Base-by-base conservation (phyloP, 805 yeast species). In the Candida parachauliodes region DNA sequence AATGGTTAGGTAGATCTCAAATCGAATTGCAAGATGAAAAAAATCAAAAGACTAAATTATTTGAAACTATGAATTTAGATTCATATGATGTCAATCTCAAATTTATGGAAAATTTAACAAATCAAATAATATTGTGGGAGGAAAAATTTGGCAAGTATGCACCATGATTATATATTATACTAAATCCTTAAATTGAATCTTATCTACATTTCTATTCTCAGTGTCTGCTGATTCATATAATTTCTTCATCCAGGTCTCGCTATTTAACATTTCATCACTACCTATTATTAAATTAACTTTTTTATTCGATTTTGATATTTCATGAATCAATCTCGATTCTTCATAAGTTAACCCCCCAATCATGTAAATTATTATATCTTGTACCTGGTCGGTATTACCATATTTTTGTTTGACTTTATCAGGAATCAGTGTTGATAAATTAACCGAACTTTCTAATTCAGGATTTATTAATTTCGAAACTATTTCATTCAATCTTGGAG, bases 321-420 rank as follows among this genome's bases (percentile, higher is more conserved):
- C 85, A 38, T 83, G 78, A 4, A 89, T 78, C 17, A 88, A 61
- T 44, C 96, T 74, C 0, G 95, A 86, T 57, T 93, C 99, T 58
- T 91, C 98, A 55, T 78, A 88, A 1, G 98, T 91, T 2, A 76
- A 83, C 11, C 98, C 98, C 5, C 97, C 98, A 36, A 87, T 77
- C 36, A 84, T 61, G 53, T 79, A 85, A 1, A 85, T 65, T 3
- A 85, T 71, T n/a, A 85, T 65, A 48, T 84, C 89, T 49, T 81
- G 85, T 1, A 75, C 69, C 19, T 68, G 64, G 20, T 65, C 64
- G 24, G 49, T 36, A 11, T 15, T 31, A 2, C 62, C 62, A 40
- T 56, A 57, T 39, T 57, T 61, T 30, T 51, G 46, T 12, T 51
- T 42, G 8, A 57, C 61, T 4, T 41, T 53, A 24, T 65, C 72